A percentile compares a stretch with the other conserved stretches of the same genome.
Evolutionary conservation across 768 basidiomycete species (phyloP).

Genomic region (Lentinula guzmanii): DNA sequence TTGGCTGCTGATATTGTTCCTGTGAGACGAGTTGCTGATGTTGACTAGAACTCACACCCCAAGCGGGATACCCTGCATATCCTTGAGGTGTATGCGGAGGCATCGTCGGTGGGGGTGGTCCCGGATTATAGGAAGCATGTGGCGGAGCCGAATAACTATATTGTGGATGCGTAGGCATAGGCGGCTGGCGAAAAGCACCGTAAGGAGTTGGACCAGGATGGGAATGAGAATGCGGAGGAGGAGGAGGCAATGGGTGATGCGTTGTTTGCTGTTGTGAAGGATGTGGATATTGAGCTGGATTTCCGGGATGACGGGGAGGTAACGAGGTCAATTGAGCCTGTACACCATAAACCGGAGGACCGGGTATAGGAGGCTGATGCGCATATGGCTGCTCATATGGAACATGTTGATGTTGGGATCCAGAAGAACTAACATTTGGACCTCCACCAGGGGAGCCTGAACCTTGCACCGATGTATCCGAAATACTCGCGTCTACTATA

Average conservation of each 20-base stretch:
- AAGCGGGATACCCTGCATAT: neutral
- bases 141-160: neutral
- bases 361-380: neutral
- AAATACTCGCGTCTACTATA: neutral
- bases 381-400: neutral
- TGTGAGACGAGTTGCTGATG: neutral
- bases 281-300: conserved; percentile 5
- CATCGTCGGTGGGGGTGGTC: neutral
- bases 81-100: neutral
- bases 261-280: conserved; percentile 9
- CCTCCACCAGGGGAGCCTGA: neutral
- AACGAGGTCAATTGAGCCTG: neutral
- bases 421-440: neutral
- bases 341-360: neutral
- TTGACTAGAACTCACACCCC: neutral
- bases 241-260: conserved; percentile 8
- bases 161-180: neutral
- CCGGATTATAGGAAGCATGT: neutral
- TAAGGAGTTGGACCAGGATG: neutral
- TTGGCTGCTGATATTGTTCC: neutral
- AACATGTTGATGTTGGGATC: neutral
- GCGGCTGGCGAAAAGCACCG: neutral
- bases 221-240: conserved; percentile 4
- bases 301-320: neutral
- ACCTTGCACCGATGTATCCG: neutral